Base-by-base conservation (phyloP, 2,329 filamentous ascomycete species). In the Verticillium albo-atrum region DNA sequence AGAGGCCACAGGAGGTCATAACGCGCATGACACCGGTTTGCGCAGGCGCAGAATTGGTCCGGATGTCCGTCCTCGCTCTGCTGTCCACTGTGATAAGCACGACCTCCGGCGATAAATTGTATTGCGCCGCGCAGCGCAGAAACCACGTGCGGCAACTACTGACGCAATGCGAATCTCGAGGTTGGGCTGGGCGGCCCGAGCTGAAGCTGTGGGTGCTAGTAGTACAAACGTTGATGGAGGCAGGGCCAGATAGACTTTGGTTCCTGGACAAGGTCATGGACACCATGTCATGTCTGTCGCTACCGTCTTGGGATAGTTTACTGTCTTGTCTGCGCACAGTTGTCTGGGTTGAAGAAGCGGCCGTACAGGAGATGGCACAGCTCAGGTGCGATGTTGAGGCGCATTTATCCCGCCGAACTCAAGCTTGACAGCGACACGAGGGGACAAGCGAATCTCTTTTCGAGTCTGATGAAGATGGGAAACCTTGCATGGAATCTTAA, bases 191-290 rank as follows among this genome's bases (percentile, higher is more conserved):
- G 30, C 14, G 30, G 30, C 1, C 30, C 9, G 34, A 63, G 0
- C 5, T 66, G 4, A 58, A 53, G 47, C 10, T 66, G 3, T 68
- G 64, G 64, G 56, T 62, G 3, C 20, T 67, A 9, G 60, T 60
- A 0, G 53, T 65, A 2, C 63, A 64, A 7, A 15, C 35, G 2
- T 56, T 61, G 3, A 56, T 62, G 26, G 58, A 63, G 7, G 47
- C 26, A 12, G 54, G 58, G 2, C n/a, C 17, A 2, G 7, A 9
- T 14, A 61, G 61, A 23, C 0, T n/a, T 0, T 65, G 64, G 63
- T 61, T 59, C 14, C 3, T 66, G 17, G 57, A 57, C 10, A 32
- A 60, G 50, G 59, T 67, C 12, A 42, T 25, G 0, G 23, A 35
- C 2, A 47, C 54, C 2, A 60, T 64, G 58, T 6, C 17, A 9